Percentiles rank a stretch among this genome's conserved stretches.
Evolutionary conservation across 106 monocot genomes (phyloP).

Genomic region (Dendrobium huoshanense): DNA sequence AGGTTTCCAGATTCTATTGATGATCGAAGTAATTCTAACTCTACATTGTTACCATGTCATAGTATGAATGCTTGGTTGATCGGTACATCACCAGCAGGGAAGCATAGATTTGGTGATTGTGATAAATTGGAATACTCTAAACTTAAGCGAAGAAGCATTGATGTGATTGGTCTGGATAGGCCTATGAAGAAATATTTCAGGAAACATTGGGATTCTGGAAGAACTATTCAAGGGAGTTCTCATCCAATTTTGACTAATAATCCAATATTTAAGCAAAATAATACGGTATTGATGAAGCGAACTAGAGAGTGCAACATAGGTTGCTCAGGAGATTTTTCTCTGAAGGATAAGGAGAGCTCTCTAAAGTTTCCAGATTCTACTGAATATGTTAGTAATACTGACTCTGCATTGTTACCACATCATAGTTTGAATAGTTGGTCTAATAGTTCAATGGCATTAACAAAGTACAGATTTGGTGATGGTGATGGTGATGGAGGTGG

Average conservation of each 20-base stretch:
- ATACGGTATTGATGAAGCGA: background rate
- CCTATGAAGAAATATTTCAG: background rate
- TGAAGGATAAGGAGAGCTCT: background rate
- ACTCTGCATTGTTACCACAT: background rate
- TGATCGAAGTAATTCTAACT: background rate
- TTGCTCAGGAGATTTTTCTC: background rate
- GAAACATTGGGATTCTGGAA: background rate
- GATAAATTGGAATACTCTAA: background rate
- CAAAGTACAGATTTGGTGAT: background rate
- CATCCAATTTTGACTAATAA: background rate
- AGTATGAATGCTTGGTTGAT: background rate
- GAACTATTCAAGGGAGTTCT: background rate
- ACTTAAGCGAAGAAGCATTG: background rate
- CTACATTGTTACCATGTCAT: background rate
- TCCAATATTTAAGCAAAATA: background rate
- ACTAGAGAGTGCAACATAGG: background rate
- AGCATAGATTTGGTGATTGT: background rate
- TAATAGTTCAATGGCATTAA: background rate
- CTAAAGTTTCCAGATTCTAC: background rate
- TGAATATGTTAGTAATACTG: background rate
- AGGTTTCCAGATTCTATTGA: background rate
- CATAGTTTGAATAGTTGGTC: background rate
- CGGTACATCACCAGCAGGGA: background rate
- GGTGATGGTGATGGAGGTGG: background rate
- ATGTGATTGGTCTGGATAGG: background rate